phyloP scores from a whole-genome alignment of 805 yeast genomes.

The Candida rishiriensis region DNA sequence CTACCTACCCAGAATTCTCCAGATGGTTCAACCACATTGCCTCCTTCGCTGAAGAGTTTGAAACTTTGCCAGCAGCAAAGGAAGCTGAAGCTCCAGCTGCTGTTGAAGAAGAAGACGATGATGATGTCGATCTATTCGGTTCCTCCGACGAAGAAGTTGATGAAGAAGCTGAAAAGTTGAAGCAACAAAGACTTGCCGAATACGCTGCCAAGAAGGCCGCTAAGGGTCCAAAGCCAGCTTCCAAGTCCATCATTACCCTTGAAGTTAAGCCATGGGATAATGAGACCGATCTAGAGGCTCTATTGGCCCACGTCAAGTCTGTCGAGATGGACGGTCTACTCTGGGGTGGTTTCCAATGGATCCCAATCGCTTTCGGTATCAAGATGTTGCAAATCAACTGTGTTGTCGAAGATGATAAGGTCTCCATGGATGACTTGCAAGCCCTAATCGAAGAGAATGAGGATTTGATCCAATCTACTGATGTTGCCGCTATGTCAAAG shows the following conservation, averaged over 20 bases:
- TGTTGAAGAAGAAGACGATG: conserved; percentile 80
- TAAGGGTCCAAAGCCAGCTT: conserved; percentile 97
- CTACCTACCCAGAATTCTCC: conserved; percentile 86
- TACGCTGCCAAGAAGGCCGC: conserved; percentile 97
- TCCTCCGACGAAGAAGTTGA: conserved; percentile 93
- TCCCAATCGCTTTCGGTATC: conserved; percentile 99
- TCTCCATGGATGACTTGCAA: conserved; percentile 88
- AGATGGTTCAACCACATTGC: conserved; percentile 99
- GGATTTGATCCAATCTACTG: conserved; percentile 99
- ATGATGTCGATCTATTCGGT: conserved; percentile 90
- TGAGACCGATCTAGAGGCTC: conserved; percentile 90
- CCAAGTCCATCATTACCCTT: conserved; percentile 93
- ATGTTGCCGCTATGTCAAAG: conserved; percentile 97
- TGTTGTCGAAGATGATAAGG: conserved; percentile 97
- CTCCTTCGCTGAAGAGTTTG: conserved; percentile 83
- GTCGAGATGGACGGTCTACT: conserved; percentile 87
- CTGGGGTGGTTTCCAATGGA: conserved; percentile 97
- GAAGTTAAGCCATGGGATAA: conserved; percentile 99
- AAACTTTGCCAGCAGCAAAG: conserved; percentile 72
- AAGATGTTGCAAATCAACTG: conserved; percentile 97
- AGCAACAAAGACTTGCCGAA: conserved; percentile 96
- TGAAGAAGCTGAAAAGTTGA: conserved; percentile 94
- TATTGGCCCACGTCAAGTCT: conserved; percentile 81
- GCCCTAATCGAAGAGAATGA: conserved; percentile 79
- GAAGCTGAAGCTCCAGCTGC: conserved; percentile 54